Base-by-base conservation (phyloP, 768 basidiomycete species). In the Mrakia hoshinonis region DNA sequence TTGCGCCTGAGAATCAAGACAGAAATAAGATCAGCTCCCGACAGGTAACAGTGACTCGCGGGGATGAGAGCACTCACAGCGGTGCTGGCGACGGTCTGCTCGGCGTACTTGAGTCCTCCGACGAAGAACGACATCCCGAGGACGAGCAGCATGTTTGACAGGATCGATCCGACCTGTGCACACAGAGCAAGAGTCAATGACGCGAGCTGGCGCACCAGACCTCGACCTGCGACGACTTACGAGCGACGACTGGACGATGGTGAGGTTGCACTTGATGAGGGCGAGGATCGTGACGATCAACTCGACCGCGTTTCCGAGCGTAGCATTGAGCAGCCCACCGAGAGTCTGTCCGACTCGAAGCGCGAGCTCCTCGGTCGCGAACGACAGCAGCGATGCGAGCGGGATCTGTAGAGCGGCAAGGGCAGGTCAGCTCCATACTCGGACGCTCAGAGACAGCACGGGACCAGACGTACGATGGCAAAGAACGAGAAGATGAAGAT, bases 281-380 rank as follows among this genome's bases (percentile, higher is more conserved):
- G 72, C 72, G 11, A 67, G 64, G 36, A 66, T 67, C 10, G 64
- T 39, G 46, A 72, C 65, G 38, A 72, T 67, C 18, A 73, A 43
- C 51, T 73, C 72, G 38, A 66, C 65, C 7, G 55, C 55, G 31
- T 72, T 72, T 29, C 72, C 72, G 4, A 73, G 55, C 22, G 72
- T 73, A 2, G 72, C 72, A 38, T 73, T 73, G 26, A 70, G 62
- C 29, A 73, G 66, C 34, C 72, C 70, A 5, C 72, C 72, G 4
- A 73, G 52, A 10, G 67, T 54, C 52, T 68, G 61, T 29, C 72
- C 72, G 48, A 73, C 72, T 4, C 72, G 34, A 2, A 73, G 10
- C 2, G 67, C 67, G 38, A 73, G 58, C 29, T 73, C 67, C 49
- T 73, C 72, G 9, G 72, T 73, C 22, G 72, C 72, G 31, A 73